Evolutionary conservation across 2,329 filamentous ascomycete genomes (phyloP), one percentile per base, ranked within the genome.

Genomic region (Talaromyces sp.): DNA sequence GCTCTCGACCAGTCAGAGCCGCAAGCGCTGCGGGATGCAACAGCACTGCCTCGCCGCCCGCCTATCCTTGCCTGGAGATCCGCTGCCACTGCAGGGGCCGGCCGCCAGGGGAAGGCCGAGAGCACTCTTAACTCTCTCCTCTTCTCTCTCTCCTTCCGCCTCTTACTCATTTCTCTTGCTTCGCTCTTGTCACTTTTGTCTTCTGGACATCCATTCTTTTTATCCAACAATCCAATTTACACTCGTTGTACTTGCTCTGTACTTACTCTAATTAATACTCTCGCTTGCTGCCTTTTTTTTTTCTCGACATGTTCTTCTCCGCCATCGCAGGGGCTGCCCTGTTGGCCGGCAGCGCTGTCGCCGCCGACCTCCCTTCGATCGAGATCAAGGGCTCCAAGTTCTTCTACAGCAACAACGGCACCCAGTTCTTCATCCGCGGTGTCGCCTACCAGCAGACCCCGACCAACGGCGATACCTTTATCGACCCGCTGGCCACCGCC

Each of bases 401-500:
- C 83, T 97, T 94, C 83, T 92, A 89, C 81, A 83, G 90, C 75
- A 89, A 87, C 75, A 89, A 88, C 75, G 88, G 88, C 68, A 88
- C 86, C 24, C 84, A 90, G 79, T 90, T 90, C 79, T 94, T 87
- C 82, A 91, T 97, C 76, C 91, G 89, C 77, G 94, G 94, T 79
- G 82, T 99, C 68, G 94, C 94, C 67, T 99, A 99, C 80, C 94
- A 99, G 81, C 86, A 72, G 80, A 75, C 67, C 75, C 26, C 48
- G 6, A 51, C 48, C 48, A 51, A 51, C 24, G 26, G 21, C 21
- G 26, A 51, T 24, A 1, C 3, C 48, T 97, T 92, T 81, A 83
- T 81, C 64, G 94, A 99, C 73, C 93, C 94, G 61, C 85, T 99
- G 46, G 83, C 91, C 67, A 86, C 96, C 71, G 77, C 78, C 60